Evolutionary conservation across 2,329 filamentous ascomycete genomes (phyloP).

Genomic region (Ilyonectria sp.): DNA sequence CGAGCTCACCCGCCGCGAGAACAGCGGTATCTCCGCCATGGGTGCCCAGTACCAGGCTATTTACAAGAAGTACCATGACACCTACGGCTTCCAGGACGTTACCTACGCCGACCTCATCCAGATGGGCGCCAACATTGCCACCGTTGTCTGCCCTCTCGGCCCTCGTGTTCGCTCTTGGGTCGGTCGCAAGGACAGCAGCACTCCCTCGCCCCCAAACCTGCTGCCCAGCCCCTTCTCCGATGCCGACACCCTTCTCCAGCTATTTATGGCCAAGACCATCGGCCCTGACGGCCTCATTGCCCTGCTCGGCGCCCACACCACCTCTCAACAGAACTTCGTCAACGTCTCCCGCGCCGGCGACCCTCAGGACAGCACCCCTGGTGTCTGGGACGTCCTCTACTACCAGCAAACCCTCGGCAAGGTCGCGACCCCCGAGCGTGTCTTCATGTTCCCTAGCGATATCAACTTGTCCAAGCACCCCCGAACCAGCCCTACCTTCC

Average conservation of each 20-base stretch:
- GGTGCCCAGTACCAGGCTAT: conserved; percentile 57
- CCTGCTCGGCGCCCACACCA: conserved; percentile 69
- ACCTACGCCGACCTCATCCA: conserved; percentile 70
- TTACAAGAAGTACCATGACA: conserved; percentile 56
- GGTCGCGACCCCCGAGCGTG: conserved; percentile 50
- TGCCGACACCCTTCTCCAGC: conserved; percentile 63
- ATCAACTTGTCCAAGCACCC: conserved; percentile 56
- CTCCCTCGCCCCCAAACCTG: conserved; percentile 56
- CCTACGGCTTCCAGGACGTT: conserved; percentile 55
- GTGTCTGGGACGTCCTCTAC: conserved; percentile 68
- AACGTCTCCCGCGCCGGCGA: conserved; percentile 57
- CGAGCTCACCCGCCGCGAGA: conserved; percentile 58
- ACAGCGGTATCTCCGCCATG: conserved; percentile 64
- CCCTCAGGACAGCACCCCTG: conserved; percentile 67
- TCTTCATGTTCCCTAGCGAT: conserved; percentile 61
- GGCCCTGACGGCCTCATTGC: conserved; percentile 65
- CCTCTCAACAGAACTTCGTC: conserved; percentile 64
- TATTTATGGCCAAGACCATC: conserved; percentile 70
- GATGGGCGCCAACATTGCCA: conserved; percentile 65
- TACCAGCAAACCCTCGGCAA: conserved; percentile 59
- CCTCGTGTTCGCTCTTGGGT: conserved; percentile 67
- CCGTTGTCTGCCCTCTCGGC: conserved; percentile 61
- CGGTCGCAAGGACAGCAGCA: conserved; percentile 63
- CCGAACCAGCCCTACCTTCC: conserved; percentile 55
- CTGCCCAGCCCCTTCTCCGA: conserved; percentile 60